Base-by-base conservation (phyloP, 331 rosid genomes). In the Stylosanthes scabra region DNA sequence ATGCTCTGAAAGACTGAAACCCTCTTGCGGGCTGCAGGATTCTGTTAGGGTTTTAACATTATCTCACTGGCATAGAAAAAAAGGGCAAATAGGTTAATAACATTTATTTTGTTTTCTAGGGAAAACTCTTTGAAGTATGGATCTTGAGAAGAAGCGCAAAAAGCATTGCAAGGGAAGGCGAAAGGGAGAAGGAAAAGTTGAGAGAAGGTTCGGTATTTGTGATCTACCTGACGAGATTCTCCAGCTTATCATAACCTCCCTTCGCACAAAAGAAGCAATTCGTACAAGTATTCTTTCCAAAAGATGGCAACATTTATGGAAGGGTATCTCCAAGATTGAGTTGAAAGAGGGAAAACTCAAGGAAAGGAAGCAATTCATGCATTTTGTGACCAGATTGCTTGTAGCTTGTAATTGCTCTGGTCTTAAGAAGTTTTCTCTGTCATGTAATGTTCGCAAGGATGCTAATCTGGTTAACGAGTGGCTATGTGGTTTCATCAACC, bases 211-310 rank as follows among this genome's bases (percentile, higher is more conserved):
- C 5, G 25, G 8, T 9, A 8, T 79, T 41, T 5, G 3, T 66
- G 79, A 67, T 60, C 66, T 79, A 8, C 67, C 60, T 2, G 64
- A 31, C 3, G 37, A 2, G 2, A 20, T 79, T 13, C 54, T 73
- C 11, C 54, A 31, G 11, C 50, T 42, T 44, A 74, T 74, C 3
- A 11, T 74, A 9, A 42, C 67, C 9, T 12, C 9, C 3, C 66
- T 79, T 4, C 29, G 65, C 1, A 11, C 49, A 0, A 50, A 16
- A 61, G 71, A 67, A 1, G 72, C 62, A 1, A 31, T 60, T 9
- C 15, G 52, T 0, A 74, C 72, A 0, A 13, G 31, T 27, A 8
- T 54, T 3, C 3, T 79, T 0, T 74, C 80, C 3, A 55, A 37
- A 54, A 12, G 10, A 14, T 74, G 68, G 80, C 8, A 0, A 42